A percentile compares a stretch with the other conserved stretches of the same genome.
Evolutionary conservation across 1,284 basidiomycete species (phyloP).

Genomic region (Blastosporella zonata): DNA sequence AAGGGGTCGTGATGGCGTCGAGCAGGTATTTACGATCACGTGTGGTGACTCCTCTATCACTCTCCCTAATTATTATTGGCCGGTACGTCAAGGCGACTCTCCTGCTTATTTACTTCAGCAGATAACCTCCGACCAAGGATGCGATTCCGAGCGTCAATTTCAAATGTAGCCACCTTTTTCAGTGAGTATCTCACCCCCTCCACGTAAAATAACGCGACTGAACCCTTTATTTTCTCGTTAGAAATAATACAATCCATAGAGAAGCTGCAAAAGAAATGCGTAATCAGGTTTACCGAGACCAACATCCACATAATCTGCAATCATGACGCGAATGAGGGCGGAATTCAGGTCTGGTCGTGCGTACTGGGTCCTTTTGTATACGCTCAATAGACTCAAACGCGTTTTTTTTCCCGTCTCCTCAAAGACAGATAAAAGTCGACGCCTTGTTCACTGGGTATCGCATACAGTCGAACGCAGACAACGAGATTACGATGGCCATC

Average conservation of each 20-base stretch:
- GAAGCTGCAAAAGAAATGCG: constrained; percentile 80
- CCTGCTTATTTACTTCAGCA: too few species aligned
- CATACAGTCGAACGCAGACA: constrained; percentile 84
- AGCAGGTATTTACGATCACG: background rate
- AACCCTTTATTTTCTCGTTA: background rate
- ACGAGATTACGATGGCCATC: constrained; percentile 77
- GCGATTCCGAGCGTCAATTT: constrained; percentile 65
- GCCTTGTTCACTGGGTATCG: constrained; percentile 80
- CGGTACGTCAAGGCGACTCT: background rate
- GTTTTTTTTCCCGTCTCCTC: background rate
- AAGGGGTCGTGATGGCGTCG: background rate
- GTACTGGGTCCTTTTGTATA: constrained; percentile 32
- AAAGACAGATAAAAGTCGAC: constrained; percentile 62
- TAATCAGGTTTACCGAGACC: constrained; percentile 74
- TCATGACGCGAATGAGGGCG: constrained; percentile 75
- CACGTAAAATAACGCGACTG: background rate
- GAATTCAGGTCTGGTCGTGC: constrained; percentile 94
- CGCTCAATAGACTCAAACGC: too few species aligned
- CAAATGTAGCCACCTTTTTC: too few species aligned
- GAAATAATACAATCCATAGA: constrained; percentile 78
- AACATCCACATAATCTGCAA: constrained; percentile 85
- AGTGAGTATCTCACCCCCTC: too few species aligned
- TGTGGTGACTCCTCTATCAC: background rate
- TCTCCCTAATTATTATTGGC: background rate
- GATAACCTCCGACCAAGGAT: too few species aligned